Evolutionary conservation across 2,329 filamentous ascomycete species (phyloP).

Genomic region (Diaporthe vexans): DNA sequence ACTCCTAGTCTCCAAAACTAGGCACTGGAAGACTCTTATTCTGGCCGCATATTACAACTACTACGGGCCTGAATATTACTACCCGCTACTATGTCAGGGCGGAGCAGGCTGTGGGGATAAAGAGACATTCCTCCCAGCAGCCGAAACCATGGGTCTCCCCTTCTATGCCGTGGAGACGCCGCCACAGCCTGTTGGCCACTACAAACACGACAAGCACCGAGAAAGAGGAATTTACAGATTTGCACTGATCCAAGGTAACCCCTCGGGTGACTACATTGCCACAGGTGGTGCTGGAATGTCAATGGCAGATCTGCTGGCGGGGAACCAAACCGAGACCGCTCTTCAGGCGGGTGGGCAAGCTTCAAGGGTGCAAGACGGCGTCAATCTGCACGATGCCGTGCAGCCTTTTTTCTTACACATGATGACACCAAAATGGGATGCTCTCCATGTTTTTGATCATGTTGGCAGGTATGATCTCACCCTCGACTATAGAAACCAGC

Average conservation of each 20-base stretch:
- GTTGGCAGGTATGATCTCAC: conserved; percentile 17
- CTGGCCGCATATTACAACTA: conserved; percentile 68
- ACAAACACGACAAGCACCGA: not conserved
- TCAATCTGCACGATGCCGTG: not conserved
- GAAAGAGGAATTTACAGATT: not conserved
- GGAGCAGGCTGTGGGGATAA: conserved; percentile 60
- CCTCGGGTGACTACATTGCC: not conserved
- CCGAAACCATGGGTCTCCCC: conserved; percentile 53
- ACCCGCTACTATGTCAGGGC: conserved; percentile 60
- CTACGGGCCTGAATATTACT: conserved; percentile 65
- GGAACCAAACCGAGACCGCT: not conserved
- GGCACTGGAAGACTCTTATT: conserved; percentile 60
- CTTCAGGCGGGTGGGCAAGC: not conserved
- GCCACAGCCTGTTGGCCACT: conserved; percentile 9
- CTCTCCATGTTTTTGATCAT: conserved; percentile 8
- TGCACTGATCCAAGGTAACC: not conserved
- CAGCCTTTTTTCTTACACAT: conserved; percentile 22
- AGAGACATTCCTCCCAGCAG: conserved; percentile 62
- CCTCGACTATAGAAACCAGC: not conserved
- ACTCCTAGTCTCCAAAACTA: conserved; percentile 61
- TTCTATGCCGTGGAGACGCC: conserved; percentile 56
- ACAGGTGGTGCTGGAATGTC: not conserved
- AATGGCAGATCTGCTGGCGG: not conserved
- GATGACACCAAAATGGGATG: conserved; percentile 18
- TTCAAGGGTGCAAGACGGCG: not conserved